A percentile compares a stretch with the other conserved stretches of the same genome.
Conservation (phyloP, 2,329 filamentous ascomycete genomes). For the Aquanectria penicillioides region DNA sequence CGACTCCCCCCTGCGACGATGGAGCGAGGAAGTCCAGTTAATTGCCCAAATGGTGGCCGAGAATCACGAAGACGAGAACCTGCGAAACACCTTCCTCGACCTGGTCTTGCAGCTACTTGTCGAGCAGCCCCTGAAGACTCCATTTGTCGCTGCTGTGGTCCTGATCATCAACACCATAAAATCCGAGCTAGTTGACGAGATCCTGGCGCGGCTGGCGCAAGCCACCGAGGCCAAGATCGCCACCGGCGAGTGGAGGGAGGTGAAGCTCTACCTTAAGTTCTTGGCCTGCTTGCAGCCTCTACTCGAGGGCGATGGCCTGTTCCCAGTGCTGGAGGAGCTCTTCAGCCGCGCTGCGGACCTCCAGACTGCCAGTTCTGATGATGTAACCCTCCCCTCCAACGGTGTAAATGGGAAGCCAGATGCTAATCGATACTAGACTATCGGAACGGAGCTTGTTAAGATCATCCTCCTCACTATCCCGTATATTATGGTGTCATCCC, state of each 20-base stretch:
- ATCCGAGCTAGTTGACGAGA: slow-evolving; percentile 76
- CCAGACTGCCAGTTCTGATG: slow-evolving; percentile 91
- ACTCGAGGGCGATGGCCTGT: slow-evolving; percentile 85
- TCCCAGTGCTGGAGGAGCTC: slow-evolving; percentile 87
- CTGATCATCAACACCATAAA: slow-evolving; percentile 82
- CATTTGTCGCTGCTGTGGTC: slow-evolving; percentile 87
- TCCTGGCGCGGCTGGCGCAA: slow-evolving; percentile 71
- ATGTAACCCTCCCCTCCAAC: slow-evolving; percentile 69
- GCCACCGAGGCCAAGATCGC: slow-evolving; percentile 74
- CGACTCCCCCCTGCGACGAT: slow-evolving; percentile 81
- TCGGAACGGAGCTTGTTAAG: slow-evolving; percentile 90
- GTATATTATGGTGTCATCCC: slow-evolving; percentile 82
- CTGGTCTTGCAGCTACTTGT: slow-evolving; percentile 79
- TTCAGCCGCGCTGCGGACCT: slow-evolving; percentile 91
- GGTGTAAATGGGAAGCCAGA: neutral
- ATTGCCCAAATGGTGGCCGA: slow-evolving; percentile 83
- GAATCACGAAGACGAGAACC: slow-evolving; percentile 85
- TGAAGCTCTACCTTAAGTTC: slow-evolving; percentile 91
- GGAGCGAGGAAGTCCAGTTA: slow-evolving; percentile 79
- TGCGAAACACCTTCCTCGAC: slow-evolving; percentile 77
- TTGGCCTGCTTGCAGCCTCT: slow-evolving; percentile 85
- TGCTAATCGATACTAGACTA: slow-evolving; percentile 57
- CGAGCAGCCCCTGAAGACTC: slow-evolving; percentile 98
- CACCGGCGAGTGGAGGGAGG: slow-evolving; percentile 84
- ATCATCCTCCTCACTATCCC: slow-evolving; percentile 95